Conservation (phyloP, 2,329 filamentous ascomycete genomes). For the Sporothrix variecibatus region DNA sequence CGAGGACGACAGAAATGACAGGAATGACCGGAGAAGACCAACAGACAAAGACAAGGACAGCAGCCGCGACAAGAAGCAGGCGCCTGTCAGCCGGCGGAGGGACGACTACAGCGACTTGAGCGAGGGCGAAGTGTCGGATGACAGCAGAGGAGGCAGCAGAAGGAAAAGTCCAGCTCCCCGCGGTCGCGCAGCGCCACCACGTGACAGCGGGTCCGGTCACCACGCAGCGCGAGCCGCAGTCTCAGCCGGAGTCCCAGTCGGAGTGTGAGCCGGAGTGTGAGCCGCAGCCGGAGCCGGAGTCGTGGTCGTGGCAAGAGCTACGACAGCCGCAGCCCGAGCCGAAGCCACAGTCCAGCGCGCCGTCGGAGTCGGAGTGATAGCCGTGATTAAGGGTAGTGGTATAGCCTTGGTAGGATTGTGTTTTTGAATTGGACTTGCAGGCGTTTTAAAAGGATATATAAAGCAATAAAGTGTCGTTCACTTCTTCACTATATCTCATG, state of each 20-base stretch:
- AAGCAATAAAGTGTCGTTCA: not conserved
- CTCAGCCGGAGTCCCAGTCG: constrained; percentile 14
- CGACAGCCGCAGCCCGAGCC: constrained; percentile 8
- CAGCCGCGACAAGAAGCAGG: not conserved
- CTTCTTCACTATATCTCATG: not conserved
- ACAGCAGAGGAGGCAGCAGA: not conserved
- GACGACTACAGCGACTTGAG: constrained; percentile 1
- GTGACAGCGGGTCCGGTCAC: constrained; percentile 16
- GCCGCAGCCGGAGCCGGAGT: constrained; percentile 6
- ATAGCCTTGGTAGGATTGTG: not conserved
- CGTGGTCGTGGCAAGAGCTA: not conserved
- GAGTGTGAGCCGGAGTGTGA: constrained; percentile 9
- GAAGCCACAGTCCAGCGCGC: constrained; percentile 10
- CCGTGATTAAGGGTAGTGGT: not conserved
- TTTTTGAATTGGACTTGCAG: not conserved
- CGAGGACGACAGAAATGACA: constrained; percentile 12
- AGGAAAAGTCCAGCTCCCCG: not conserved
- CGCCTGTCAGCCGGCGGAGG: not conserved
- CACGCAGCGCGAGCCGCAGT: constrained; percentile 17
- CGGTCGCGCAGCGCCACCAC: not conserved
- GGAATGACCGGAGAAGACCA: not conserved
- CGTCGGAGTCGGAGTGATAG: constrained; percentile 14
- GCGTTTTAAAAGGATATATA: not conserved
- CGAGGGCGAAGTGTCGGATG: not conserved
- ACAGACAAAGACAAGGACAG: not conserved